A percentile compares a stretch with the other conserved stretches of the same genome.
Conservation (phyloP, 2,329 filamentous ascomycete genomes). For the Hypoxylon sp. region DNA sequence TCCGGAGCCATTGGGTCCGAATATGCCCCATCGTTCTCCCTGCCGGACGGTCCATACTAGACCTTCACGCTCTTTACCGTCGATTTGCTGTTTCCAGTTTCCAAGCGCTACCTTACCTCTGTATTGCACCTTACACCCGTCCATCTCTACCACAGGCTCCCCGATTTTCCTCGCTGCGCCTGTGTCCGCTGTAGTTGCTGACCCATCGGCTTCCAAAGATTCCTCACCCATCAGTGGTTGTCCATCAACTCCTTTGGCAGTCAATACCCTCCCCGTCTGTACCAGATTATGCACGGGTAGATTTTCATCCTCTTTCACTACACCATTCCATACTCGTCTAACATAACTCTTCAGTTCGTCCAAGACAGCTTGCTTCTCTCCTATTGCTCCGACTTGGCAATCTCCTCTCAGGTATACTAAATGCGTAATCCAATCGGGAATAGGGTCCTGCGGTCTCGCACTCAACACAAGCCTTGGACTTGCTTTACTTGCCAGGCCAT, state of each 20-base stretch:
- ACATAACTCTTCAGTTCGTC: slow-evolving; percentile 60
- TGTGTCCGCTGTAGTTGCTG: slow-evolving; percentile 19
- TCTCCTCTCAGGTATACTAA: slow-evolving; percentile 75
- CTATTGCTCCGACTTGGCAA: slow-evolving; percentile 71
- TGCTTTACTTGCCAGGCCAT: slow-evolving; percentile 70
- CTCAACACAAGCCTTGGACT: slow-evolving; percentile 79
- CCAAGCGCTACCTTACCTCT: slow-evolving; percentile 80
- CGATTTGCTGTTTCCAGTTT: slow-evolving; percentile 72
- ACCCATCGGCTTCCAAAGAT: slow-evolving; percentile 35
- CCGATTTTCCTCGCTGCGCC: slow-evolving; percentile 51
- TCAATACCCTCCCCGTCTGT: slow-evolving; percentile 60
- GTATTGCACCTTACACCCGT: slow-evolving; percentile 83
- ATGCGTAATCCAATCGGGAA: slow-evolving; percentile 93
- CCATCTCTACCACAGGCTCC: slow-evolving; percentile 85
- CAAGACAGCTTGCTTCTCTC: slow-evolving; percentile 70
- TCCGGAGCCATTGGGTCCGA: slow-evolving; percentile 92
- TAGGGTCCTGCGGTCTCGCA: slow-evolving; percentile 82
- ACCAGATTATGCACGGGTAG: slow-evolving; percentile 58
- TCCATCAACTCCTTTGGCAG: slow-evolving; percentile 51
- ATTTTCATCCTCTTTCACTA: slow-evolving; percentile 55
- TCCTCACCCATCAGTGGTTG: slow-evolving; percentile 47
- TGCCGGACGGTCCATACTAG: slow-evolving; percentile 84
- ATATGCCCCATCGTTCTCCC: slow-evolving; percentile 89
- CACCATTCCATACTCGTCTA: slow-evolving; percentile 55
- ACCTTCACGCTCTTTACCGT: slow-evolving; percentile 64